A percentile compares a stretch with the other conserved stretches of the same genome.
These are phyloP conservation scores for Harringtonia aguacate DNA, from an alignment of 2,329 filamentous ascomycete species.

Conservation along the genomic window DNA sequence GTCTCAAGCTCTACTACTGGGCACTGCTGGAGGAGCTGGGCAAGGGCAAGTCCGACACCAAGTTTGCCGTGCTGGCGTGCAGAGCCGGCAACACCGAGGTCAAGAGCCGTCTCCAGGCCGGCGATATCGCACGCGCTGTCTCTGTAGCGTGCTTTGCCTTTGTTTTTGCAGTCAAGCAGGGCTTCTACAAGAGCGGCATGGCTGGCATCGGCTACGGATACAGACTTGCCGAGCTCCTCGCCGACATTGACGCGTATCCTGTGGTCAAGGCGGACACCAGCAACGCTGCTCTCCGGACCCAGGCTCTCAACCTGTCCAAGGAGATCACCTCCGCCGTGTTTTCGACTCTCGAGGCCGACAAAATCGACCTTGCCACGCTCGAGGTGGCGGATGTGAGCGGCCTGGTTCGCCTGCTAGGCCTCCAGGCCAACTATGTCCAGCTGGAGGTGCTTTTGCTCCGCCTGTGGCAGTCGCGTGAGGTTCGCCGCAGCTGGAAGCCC, in stretches of 20 bases:
- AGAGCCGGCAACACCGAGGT: conserved; percentile 24
- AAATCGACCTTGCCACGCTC: conserved; percentile 32
- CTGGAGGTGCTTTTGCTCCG: conserved; percentile 26
- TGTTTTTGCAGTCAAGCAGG: conserved; percentile 28
- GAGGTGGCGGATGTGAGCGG: conserved; percentile 32
- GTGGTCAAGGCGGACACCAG: conserved; percentile 19
- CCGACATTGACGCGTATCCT: conserved; percentile 26
- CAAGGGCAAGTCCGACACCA: conserved; percentile 18
- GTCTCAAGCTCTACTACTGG: conserved; percentile 27
- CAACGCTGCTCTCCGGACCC: too few species aligned
- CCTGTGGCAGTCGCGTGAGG: conserved; percentile 23
- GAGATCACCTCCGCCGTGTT: conserved; percentile 30
- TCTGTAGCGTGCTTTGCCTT: conserved; percentile 31
- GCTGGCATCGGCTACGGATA: conserved; percentile 31
- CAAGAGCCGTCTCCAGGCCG: conserved; percentile 23
- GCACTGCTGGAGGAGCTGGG: conserved; percentile 28
- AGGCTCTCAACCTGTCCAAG: conserved; percentile 24
- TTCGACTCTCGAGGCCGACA: conserved; percentile 25
- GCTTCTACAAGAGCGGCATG: conserved; percentile 25
- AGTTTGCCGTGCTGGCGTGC: conserved; percentile 26
- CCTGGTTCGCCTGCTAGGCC: conserved; percentile 33
- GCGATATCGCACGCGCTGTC: conserved; percentile 27
- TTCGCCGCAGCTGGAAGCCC: conserved; percentile 20
- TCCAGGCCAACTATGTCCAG: conserved; percentile 33
- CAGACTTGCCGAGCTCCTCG: conserved; percentile 31